Evolutionary conservation across 768 basidiomycete species (phyloP), one percentile per base, ranked within the genome.

Genomic region (Tulasnella sp.): DNA sequence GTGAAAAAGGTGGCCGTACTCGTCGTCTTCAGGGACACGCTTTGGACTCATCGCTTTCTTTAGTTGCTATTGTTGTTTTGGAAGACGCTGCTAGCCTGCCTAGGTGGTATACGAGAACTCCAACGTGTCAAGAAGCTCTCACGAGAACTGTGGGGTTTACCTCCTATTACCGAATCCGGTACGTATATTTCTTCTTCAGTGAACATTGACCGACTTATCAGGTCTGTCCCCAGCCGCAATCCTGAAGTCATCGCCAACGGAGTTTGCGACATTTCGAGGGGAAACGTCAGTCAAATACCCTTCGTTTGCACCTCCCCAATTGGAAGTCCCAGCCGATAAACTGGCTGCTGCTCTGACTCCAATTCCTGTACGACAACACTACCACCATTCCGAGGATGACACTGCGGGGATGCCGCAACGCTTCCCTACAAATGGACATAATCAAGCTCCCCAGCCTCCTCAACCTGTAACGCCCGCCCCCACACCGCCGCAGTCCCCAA

Each of bases 221-320:
- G 25, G 21, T 59, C 37, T 34, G 19, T 42, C 40, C 19, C 5
- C 25, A 79, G 79, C 72, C 56, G 74, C 81, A 42, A 79, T 77
- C 39, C 83, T 96, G 65, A 98, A 97, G 69, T 84, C 91, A 4
- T 82, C 87, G 0, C 92, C 96, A 2, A 70, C 91, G 48, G 96
- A 98, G 69, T 84, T 97, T 49, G 83, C 91, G 60, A 73, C 78
- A 7, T 99, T 96, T 69, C 83, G 85, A 21, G 80, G 82, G 67
- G 96, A 99, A 69, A 92, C 87, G 9, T 79, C 85, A 6, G 82
- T 90, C 62, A 99, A 99, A 70, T 99, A 97, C 65, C 96, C 96
- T 2, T 94, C 96, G 0, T 98, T 97, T 68, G 75, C 77, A 0
- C 77, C 86, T 12, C 80, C 84, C 2, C 73, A 74, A 0, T 31